Evolutionary conservation across 768 basidiomycete species (phyloP), one percentile per base, ranked within the genome.

Genomic region (Phlebiopsis flavidoalba): DNA sequence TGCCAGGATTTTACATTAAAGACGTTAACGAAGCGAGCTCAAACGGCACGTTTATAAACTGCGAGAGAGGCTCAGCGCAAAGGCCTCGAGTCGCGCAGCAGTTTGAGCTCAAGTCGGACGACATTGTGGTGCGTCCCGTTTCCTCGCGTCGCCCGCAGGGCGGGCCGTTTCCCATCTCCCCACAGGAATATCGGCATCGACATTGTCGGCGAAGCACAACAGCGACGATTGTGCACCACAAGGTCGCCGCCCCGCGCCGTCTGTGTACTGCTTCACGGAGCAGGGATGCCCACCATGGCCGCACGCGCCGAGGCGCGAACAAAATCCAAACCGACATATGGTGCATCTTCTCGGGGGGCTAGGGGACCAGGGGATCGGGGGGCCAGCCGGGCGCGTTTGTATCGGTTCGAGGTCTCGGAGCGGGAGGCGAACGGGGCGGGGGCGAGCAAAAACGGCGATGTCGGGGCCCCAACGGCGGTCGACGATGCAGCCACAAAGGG

Each of bases 11-110:
- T 74, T 96, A 77, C 79, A 98, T 99, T 80, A 96, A 94, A 75
- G 97, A 98, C 73, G 94, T 98, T 71, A 96, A 96, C n/a, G n/a
- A n/a, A n/a, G n/a, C n/a, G 78, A 93, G 91, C 65, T 95, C 93
- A 0, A 99, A 99, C 65, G 97, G 97, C 1, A 99, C 97, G 6
- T 99, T 98, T 72, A 95, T 99, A 72, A 98, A 99, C 67, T 88
- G 93, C 59, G 94, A 98, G 65, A 98, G 65, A 83, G 97, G 45
- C 85, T 98, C 52, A 93, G 89, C 64, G 81, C 82, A 3, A 99
- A 72, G 88, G 92, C 37, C 80, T 90, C 61, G 95, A 98, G 76
- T 93, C 90, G 0, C 90, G 0, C 91, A 95, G 21, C 93, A 95
- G 0, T 95, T 85, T 65, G 93, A 97, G 74, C 85, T 99, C 45